Evolutionary conservation across 345 rosid species (phyloP).

Genomic region (Linum usitatissimum): DNA sequence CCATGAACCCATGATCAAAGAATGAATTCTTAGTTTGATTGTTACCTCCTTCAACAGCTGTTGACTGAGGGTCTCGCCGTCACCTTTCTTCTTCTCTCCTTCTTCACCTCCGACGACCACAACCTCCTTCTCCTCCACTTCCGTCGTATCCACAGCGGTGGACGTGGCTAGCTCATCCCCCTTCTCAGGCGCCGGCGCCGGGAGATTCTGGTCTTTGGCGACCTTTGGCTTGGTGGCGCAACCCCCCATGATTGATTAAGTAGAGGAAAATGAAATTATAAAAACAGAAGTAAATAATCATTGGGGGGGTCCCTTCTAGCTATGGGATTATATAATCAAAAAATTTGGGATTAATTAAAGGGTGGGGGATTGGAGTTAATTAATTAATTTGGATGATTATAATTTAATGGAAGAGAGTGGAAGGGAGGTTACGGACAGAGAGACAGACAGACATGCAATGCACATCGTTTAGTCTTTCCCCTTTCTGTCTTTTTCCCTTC

Average conservation of each 20-base stretch:
- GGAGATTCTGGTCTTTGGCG: slow-evolving; percentile 23
- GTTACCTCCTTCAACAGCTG: no score
- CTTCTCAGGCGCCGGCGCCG: slow-evolving; percentile 13
- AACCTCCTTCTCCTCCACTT: not conserved
- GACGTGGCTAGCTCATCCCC: slow-evolving; percentile 11
- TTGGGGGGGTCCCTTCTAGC: not conserved
- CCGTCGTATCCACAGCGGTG: not conserved
- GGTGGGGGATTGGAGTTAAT: not conserved
- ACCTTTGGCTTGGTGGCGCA: slow-evolving; percentile 46
- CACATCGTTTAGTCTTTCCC: slow-evolving; percentile 10
- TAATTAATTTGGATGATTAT: no score
- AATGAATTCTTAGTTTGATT: no score
- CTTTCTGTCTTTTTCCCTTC: no score
- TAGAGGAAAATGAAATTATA: not conserved
- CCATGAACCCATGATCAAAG: no score
- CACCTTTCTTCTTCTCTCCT: slow-evolving; percentile 16
- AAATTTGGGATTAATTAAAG: no score
- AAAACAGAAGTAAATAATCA: slow-evolving; percentile 14
- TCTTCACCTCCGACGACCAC: not conserved
- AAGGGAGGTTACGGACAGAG: not conserved
- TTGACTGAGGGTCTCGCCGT: no score
- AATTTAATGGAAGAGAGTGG: not conserved
- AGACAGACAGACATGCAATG: slow-evolving; percentile 17
- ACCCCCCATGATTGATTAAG: slow-evolving; percentile 28
- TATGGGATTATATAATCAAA: not conserved